Evolutionary conservation across 768 basidiomycete genomes (phyloP).

Genomic region (Pisolithus tinctorius): DNA sequence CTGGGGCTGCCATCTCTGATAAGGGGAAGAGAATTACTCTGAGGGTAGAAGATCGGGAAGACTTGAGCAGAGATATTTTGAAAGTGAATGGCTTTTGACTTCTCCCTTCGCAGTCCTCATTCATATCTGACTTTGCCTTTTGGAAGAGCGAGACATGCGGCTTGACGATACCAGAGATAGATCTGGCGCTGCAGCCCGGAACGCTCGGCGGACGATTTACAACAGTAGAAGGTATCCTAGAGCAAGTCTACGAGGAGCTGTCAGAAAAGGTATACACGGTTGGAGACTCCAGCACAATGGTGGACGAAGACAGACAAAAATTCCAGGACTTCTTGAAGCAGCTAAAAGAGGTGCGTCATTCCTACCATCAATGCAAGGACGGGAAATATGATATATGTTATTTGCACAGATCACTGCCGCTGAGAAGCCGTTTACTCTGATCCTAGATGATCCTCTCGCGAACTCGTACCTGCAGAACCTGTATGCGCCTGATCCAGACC

Average conservation of each 20-base stretch:
- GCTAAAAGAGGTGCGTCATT: slow-evolving; percentile 58
- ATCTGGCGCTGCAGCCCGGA: slow-evolving; percentile 84
- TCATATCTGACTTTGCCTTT: background rate
- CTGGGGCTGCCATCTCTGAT: slow-evolving; percentile 81
- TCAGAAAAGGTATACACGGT: slow-evolving; percentile 76
- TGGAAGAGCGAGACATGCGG: slow-evolving; percentile 90
- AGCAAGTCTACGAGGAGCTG: slow-evolving; percentile 93
- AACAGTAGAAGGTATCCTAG: slow-evolving; percentile 90
- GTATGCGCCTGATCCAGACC: slow-evolving; percentile 97
- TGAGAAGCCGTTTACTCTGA: slow-evolving; percentile 77
- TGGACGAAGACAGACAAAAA: slow-evolving; percentile 39
- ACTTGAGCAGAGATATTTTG: slow-evolving; percentile 86
- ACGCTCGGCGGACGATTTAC: slow-evolving; percentile 98
- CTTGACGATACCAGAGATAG: slow-evolving; percentile 88
- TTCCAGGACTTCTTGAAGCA: slow-evolving; percentile 73
- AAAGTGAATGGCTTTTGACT: slow-evolving; percentile 50
- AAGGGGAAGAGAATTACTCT: slow-evolving; percentile 84
- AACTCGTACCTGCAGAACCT: slow-evolving; percentile 95
- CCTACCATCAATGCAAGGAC: background rate
- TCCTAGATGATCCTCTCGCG: slow-evolving; percentile 91
- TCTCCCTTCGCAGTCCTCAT: background rate
- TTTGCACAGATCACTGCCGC: slow-evolving; percentile 63
- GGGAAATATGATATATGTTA: slow-evolving; percentile 1
- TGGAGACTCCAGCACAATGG: slow-evolving; percentile 51
- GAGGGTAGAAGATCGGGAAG: slow-evolving; percentile 88